Percentiles rank a stretch among this genome's conserved stretches.
phyloP scores from a whole-genome alignment of 768 basidiomycete species.

The Mycena maculata region DNA sequence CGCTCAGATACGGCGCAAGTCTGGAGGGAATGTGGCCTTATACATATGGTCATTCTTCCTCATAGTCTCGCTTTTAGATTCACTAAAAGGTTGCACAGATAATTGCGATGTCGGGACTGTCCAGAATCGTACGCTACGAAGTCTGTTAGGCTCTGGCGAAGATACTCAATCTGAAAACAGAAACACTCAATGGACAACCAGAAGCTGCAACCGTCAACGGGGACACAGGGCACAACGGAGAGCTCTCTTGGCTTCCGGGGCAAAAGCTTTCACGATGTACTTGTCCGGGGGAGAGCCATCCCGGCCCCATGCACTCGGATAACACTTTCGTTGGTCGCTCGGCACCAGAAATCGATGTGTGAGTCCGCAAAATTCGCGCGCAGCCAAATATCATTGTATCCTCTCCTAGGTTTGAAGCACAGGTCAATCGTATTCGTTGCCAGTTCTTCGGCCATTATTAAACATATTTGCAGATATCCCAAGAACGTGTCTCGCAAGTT shows the following conservation, averaged over 20 bases:
- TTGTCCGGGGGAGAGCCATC: constrained; percentile 88
- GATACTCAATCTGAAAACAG: no score
- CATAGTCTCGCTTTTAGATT: no score
- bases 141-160: no score
- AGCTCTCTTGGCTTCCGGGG: constrained; percentile 87
- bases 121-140: no score
- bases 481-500: constrained; percentile 54
- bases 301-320: constrained; percentile 84
- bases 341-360: constrained; percentile 92
- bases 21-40: constrained; percentile 76
- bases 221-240: constrained; percentile 61
- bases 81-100: constrained; percentile 85
- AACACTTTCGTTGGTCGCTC: constrained; percentile 84
- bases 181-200: constrained; percentile 71
- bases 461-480: neutral
- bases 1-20: constrained; percentile 72
- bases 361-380: no score
- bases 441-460: neutral
- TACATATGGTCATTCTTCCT: constrained; percentile 16
- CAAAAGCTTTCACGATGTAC: constrained; percentile 91
- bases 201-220: constrained; percentile 69
- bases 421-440: constrained; percentile 50
- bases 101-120: constrained; percentile 92
- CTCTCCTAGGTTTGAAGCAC: constrained; percentile 50
- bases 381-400: no score